Evolutionary conservation across 2,329 filamentous ascomycete genomes (phyloP), one percentile per base, ranked within the genome.

Genomic region (Aspergillus brasiliensis): DNA sequence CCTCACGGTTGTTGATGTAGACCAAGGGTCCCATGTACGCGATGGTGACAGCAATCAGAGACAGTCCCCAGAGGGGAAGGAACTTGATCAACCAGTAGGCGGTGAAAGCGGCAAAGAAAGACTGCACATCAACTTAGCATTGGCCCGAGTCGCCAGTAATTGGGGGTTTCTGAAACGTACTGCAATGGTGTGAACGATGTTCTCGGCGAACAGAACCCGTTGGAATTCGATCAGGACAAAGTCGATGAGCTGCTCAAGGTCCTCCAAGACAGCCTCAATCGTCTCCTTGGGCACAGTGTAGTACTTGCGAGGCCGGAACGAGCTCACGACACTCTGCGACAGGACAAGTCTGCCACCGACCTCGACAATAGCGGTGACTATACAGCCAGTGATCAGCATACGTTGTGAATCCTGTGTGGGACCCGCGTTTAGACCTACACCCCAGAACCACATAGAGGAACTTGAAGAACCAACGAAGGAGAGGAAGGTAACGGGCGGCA

Each of bases 211-310:
- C 60, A 88, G 73, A 64, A 88, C 81, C 60, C 86, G 83, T 79
- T 89, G 86, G 71, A 86, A 85, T 72, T 89, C 86, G 63, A 89
- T 87, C 66, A 88, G 81, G 75, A 88, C 86, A 77, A 89, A 89
- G 78, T 88, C 88, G 76, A 85, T 80, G 56, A 89, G 78, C 76
- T 88, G 85, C 73, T 86, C 84, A 13, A 87, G 71, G 71, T 88
- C 86, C 65, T 86, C 86, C 51, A 86, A 76, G 21, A 85, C 75
- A 59, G 81, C 83, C 73, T 88, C 86, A 37, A 88, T 79, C 51
- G 83, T 85, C 67, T 88, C 86, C 72, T 86, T 85, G 37, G 85
- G 84, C 60, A 89, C 83, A 51, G 83, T 87, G 78, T 86, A 88
- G 81, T 89, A 89, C 71, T 84, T 84, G 70, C 81, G 82, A 23